Percentiles rank a stretch among this genome's conserved stretches.
phyloP scores from a whole-genome alignment of 345 rosid genomes.

The Dipteronia sinensis region DNA sequence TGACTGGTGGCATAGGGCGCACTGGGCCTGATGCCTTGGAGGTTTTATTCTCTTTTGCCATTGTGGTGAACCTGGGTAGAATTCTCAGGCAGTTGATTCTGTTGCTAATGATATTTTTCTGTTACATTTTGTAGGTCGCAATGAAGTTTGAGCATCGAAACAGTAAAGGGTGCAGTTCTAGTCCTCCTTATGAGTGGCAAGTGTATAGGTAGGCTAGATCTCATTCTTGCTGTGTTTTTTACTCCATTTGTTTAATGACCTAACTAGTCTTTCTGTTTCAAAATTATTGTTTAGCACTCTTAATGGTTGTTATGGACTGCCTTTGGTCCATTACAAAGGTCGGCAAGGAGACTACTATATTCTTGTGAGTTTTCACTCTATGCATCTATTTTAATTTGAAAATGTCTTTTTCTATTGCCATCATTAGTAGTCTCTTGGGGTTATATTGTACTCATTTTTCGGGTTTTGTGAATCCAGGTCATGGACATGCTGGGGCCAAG shows the following conservation, averaged over 20 bases:
- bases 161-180: slow-evolving; percentile 65
- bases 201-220: slow-evolving; percentile 49
- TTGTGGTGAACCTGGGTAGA: slow-evolving; percentile 7
- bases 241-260: slow-evolving; percentile 11
- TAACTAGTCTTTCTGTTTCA: slow-evolving; percentile 22
- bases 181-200: slow-evolving; percentile 77
- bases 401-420: not conserved
- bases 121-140: slow-evolving; percentile 52
- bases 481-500: slow-evolving; percentile 68
- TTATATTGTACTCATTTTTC: slow-evolving; percentile 2
- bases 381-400: not conserved
- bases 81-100: slow-evolving; percentile 7
- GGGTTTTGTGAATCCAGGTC: slow-evolving; percentile 32
- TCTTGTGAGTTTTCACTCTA: slow-evolving; percentile 36
- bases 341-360: slow-evolving; percentile 61
- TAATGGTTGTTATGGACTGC: slow-evolving; percentile 56
- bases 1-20: slow-evolving; percentile 33
- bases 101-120: slow-evolving; percentile 14
- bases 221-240: slow-evolving; percentile 6
- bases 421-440: not conserved
- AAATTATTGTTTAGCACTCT: slow-evolving; percentile 33
- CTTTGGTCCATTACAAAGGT: slow-evolving; percentile 55
- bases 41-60: slow-evolving; percentile 26
- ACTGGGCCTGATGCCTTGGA: slow-evolving; percentile 46
- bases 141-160: slow-evolving; percentile 61